These are phyloP conservation scores for Aspergillus clavatus DNA, from an alignment of 2,329 filamentous ascomycete species.

Conservation along the genomic window DNA sequence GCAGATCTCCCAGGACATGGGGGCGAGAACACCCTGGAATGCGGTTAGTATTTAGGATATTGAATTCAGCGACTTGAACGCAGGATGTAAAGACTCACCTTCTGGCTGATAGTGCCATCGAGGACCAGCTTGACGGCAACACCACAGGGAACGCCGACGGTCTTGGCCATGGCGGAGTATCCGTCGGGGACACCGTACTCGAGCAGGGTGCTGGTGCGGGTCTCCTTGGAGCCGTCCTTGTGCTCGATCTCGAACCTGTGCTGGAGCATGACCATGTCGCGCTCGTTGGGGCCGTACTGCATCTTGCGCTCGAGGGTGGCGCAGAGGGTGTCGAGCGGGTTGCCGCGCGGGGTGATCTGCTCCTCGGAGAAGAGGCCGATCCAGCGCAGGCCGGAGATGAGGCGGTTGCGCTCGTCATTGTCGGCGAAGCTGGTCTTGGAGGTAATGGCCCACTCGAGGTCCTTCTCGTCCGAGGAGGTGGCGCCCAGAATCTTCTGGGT, in stretches of 20 bases:
- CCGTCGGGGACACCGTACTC: constrained; percentile 77
- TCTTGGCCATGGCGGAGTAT: constrained; percentile 78
- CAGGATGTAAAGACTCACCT: constrained; percentile 28
- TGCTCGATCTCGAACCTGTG: constrained; percentile 73
- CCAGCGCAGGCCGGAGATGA: constrained; percentile 70
- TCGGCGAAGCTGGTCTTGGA: constrained; percentile 69
- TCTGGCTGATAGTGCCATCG: constrained; percentile 66
- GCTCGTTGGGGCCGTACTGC: constrained; percentile 76
- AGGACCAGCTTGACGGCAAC: constrained; percentile 75
- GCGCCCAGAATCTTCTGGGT: constrained; percentile 72
- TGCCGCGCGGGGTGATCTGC: constrained; percentile 66
- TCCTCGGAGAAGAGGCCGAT: constrained; percentile 62
- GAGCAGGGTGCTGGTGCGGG: constrained; percentile 70
- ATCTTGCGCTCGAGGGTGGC: constrained; percentile 87
- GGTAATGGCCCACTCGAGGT: constrained; percentile 67
- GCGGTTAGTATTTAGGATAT: constrained; percentile 1
- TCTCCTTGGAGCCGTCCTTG: constrained; percentile 72
- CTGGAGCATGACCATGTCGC: constrained; percentile 68
- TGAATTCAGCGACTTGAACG: too few relatives aligned
- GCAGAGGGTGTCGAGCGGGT: constrained; percentile 86
- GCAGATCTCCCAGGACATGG: constrained; percentile 67
- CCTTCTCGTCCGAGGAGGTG: constrained; percentile 58
- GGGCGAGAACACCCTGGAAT: constrained; percentile 62
- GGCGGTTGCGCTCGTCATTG: constrained; percentile 63
- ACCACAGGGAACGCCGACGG: constrained; percentile 71